Base-by-base conservation (phyloP, 108 stramenopile genomes). In the Stephanodiscus triporus region DNA sequence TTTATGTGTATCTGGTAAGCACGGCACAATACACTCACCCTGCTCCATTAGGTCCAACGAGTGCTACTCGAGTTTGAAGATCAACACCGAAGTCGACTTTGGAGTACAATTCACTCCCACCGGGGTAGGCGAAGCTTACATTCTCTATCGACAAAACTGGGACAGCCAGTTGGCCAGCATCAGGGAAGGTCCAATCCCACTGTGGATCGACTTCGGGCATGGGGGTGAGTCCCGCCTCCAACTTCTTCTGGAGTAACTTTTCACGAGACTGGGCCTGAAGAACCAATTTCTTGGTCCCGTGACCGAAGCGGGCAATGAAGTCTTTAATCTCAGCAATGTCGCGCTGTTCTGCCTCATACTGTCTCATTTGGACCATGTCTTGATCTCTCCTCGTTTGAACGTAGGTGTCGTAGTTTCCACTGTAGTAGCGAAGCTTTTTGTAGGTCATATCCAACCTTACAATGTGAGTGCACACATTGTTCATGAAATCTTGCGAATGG, bases 401-500 rank as follows among this genome's bases (percentile, higher is more conserved):
- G 63, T 77, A 77, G 49, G 83, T 87, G 85, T 99, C 99, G 78
- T 98, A 99, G 86, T 99, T 98, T 19, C 98, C 99, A 49, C 85
- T 81, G 78, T 96, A 99, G 81, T 97, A 97, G 47, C 89, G 84
- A 54, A 99, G 85, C 77, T 98, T 95, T 58, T 88, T 87, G 84
- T 95, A 90, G 11, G 90, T 92, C 82, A 87, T 78, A 72, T 97
- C 94, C 51, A 99, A 77, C 72, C 94, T 89, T 2, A 99, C 92
- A 60, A 96, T 97, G 86, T 99, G 84, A 7, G 99, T 98, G 79
- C 97, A 98, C 10, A 99, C 99, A 27, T 84, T 86, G 86, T 99
- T 99, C 86, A 99, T 86, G 77, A 99, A 99, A 85, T 98, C 99
- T 78, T 98, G 98, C n/a, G 90, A 91, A 86, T 96, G 95, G 76